These are phyloP conservation scores for Lablab purpureus DNA, from an alignment of 306 rosid genomes.

Conservation along the genomic window DNA sequence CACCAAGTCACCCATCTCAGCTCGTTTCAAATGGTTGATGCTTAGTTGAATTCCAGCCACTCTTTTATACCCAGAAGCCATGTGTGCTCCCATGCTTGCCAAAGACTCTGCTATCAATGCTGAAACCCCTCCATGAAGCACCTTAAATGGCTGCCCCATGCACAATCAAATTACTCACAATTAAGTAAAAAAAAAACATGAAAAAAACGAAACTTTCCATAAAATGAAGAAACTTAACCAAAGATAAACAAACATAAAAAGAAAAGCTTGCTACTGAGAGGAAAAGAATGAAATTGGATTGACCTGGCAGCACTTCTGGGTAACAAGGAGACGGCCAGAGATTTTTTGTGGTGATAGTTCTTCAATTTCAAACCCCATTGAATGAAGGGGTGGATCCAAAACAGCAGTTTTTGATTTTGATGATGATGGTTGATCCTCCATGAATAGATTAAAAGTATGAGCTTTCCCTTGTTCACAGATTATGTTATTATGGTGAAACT, in stretches of 20 bases:
- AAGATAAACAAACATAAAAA: not conserved
- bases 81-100: constrained; percentile 75
- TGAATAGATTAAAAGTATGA: not conserved
- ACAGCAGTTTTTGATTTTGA: constrained; percentile 47
- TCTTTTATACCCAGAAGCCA: constrained; percentile 78
- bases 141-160: constrained; percentile 81
- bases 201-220: too few relatives aligned
- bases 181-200: not conserved
- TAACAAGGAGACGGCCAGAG: constrained; percentile 72
- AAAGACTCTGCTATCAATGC: constrained; percentile 87
- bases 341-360: constrained; percentile 63
- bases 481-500: not conserved
- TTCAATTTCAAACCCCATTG: constrained; percentile 68
- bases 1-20: constrained; percentile 73
- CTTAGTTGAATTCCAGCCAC: constrained; percentile 94
- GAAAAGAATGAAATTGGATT: not conserved
- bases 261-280: not conserved
- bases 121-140: constrained; percentile 97
- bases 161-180: constrained; percentile 9
- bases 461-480: constrained; percentile 6
- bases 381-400: constrained; percentile 68
- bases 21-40: constrained; percentile 81
- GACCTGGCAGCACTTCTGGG: constrained; percentile 80
- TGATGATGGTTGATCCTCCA: constrained; percentile 45
- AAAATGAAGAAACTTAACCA: not conserved